A percentile compares a stretch with the other conserved stretches of the same genome.
Evolutionary conservation across 768 basidiomycete genomes (phyloP).

Genomic region (Termitomyces titanicus): DNA sequence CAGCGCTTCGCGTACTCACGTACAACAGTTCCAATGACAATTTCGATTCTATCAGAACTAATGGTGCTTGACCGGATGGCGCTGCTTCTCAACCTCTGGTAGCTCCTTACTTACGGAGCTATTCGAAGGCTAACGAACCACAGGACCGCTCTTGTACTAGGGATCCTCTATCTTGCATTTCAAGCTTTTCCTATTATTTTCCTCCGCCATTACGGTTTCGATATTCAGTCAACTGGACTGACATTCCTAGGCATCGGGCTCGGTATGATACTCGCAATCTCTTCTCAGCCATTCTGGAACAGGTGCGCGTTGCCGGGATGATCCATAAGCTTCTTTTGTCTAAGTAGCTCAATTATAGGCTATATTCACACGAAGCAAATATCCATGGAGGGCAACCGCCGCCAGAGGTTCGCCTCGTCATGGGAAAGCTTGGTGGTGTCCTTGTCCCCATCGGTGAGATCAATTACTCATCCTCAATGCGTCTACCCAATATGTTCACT

Average conservation of each 20-base stretch:
- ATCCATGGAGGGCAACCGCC: constrained; percentile 47
- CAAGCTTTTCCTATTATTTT: constrained; percentile 59
- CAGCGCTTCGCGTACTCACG: background rate
- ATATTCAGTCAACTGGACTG: constrained; percentile 48
- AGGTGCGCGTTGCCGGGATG: constrained; percentile 34
- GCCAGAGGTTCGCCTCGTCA: constrained; percentile 61
- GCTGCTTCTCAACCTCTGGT: constrained; percentile 69
- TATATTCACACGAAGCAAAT: constrained; percentile 14
- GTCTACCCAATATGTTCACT: constrained; percentile 36
- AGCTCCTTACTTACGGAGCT: constrained; percentile 13
- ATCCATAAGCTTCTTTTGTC: constrained; percentile 18
- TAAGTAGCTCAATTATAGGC: background rate
- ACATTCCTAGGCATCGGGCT: constrained; percentile 60
- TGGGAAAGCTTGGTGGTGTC: constrained; percentile 67
- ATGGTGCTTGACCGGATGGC: constrained; percentile 73
- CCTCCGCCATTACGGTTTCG: constrained; percentile 42
- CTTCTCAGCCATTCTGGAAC: constrained; percentile 53
- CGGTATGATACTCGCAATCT: constrained; percentile 49
- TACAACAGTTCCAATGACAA: background rate
- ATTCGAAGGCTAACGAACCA: constrained; percentile 6
- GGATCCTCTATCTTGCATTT: constrained; percentile 62
- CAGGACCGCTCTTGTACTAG: constrained; percentile 59
- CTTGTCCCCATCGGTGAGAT: constrained; percentile 55
- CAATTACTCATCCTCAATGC: constrained; percentile 42
- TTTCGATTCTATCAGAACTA: constrained; percentile 42